A percentile compares a stretch with the other conserved stretches of the same genome.
Conservation (phyloP, 2,329 filamentous ascomycete species). For the Apiospora kogelbergensis region DNA sequence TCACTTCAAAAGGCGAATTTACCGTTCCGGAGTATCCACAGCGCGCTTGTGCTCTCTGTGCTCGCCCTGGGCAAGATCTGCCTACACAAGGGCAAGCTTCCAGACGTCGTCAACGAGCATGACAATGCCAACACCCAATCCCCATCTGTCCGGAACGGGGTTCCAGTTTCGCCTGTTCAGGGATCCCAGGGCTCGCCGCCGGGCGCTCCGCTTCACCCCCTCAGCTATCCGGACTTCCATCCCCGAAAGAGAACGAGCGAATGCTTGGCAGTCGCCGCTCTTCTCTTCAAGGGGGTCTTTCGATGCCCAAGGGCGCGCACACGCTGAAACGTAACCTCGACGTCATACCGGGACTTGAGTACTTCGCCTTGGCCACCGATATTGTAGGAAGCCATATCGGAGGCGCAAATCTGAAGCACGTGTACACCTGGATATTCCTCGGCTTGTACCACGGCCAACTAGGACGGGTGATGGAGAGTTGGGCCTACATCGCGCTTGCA, state of each 20-base stretch:
- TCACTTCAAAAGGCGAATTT: conserved; percentile 44
- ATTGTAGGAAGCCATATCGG: conserved; percentile 82
- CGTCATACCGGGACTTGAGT: conserved; percentile 83
- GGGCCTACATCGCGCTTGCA: conserved; percentile 58
- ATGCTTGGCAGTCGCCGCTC: conserved; percentile 47
- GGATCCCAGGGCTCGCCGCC: conserved; percentile 54
- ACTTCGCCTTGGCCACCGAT: conserved; percentile 82
- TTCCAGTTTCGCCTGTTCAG: conserved; percentile 46
- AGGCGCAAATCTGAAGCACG: conserved; percentile 76
- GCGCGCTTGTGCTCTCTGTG: conserved; percentile 78
- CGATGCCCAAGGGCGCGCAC: conserved; percentile 26
- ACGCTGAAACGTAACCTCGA: conserved; percentile 67
- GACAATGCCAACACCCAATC: conserved; percentile 39
- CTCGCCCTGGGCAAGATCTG: conserved; percentile 88
- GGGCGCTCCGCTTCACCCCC: conserved; percentile 43
- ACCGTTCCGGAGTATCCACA: conserved; percentile 69
- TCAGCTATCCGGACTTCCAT: conserved; percentile 50
- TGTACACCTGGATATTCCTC: conserved; percentile 81
- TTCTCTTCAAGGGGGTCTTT: conserved; percentile 46
- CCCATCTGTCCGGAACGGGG: conserved; percentile 47
- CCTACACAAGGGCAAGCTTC: conserved; percentile 51
- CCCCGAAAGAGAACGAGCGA: conserved; percentile 52
- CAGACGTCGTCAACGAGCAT: conserved; percentile 57
- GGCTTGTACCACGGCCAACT: conserved; percentile 89
- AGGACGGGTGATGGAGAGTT: conserved; percentile 83